Evolutionary conservation across 768 basidiomycete genomes (phyloP), one percentile per base, ranked within the genome.

Genomic region (Rhizopogon salebrosus): DNA sequence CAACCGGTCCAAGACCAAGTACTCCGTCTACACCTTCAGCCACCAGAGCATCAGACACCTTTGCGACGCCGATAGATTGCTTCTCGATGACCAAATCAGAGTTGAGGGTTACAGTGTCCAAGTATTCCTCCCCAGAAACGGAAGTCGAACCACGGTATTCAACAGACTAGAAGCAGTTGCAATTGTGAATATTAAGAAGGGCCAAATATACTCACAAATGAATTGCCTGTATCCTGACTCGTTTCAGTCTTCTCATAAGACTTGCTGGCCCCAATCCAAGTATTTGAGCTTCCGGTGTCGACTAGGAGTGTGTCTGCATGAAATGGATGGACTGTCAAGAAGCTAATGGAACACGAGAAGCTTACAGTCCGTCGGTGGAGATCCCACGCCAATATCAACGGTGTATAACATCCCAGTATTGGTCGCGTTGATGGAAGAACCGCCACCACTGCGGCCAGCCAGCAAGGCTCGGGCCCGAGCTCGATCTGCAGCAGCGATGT

Each of bases 21-120:
- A n/a, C n/a, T n/a, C n/a, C n/a, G n/a, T n/a, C n/a, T n/a, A n/a
- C n/a, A n/a, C n/a, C n/a, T n/a, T n/a, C n/a, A n/a, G n/a, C n/a
- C n/a, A n/a, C n/a, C n/a, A n/a, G n/a, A n/a, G n/a, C n/a, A n/a
- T 29, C 9, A 10, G 61, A 49, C 1, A 46, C 27, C 0, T 57
- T 24, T 2, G 72, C 70, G 41, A 62, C 64, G n/a, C 71, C 72
- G 26, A 73, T 65, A n/a, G 59, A 59, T 58, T 74, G 72, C 0
- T 55, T 42, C 6, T n/a, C 40, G 27, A 63, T 62, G 34, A 48
- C 53, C 27, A 61, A 42, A 14, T 38, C 41, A 38, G 52, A 46
- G 20, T 31, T 42, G 10, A 61, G 49, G 4, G 51, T 45, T 24
- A 62, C 57, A 7, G 40, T 42, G 51, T 58, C 61, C 24, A 46